phyloP scores from a whole-genome alignment of 192 early-diverging fungal species.

The Backusella sp. region DNA sequence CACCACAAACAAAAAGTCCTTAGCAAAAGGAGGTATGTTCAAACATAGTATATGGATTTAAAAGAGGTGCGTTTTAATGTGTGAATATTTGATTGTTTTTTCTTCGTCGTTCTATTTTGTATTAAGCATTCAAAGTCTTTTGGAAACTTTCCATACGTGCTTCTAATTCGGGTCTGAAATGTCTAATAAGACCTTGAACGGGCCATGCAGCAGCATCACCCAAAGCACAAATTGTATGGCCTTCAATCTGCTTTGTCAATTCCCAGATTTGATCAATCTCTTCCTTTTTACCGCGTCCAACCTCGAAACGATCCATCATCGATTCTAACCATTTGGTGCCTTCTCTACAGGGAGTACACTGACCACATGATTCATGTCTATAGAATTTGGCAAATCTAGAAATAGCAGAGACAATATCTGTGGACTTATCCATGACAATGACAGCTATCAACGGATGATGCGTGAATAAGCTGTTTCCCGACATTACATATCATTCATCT shows the following conservation, averaged over 20 bases:
- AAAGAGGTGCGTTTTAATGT: too few relatives aligned
- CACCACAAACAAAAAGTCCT: too few relatives aligned
- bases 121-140: background rate
- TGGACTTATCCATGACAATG: constrained; percentile 98
- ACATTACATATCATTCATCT: background rate
- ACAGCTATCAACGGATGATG: constrained; percentile 55
- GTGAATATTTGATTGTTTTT: too few relatives aligned
- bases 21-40: too few relatives aligned
- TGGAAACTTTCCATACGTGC: constrained; percentile 50
- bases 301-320: constrained; percentile 96
- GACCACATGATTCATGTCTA: constrained; percentile 97
- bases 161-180: constrained; percentile 89
- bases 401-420: constrained; percentile 93
- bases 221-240: constrained; percentile 99
- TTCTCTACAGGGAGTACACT: constrained; percentile 99
- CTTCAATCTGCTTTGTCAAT: constrained; percentile 96
- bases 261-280: constrained; percentile 98
- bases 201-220: constrained; percentile 99
- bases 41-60: too few relatives aligned
- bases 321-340: constrained; percentile 92
- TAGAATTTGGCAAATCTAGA: constrained; percentile 92
- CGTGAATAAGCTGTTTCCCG: background rate
- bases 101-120: too few relatives aligned
- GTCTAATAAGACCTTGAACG: constrained; percentile 81
- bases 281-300: constrained; percentile 71